A percentile compares a stretch with the other conserved stretches of the same genome.
Evolutionary conservation across 768 basidiomycete species (phyloP).

Genomic region (Podaxis rugospora): DNA sequence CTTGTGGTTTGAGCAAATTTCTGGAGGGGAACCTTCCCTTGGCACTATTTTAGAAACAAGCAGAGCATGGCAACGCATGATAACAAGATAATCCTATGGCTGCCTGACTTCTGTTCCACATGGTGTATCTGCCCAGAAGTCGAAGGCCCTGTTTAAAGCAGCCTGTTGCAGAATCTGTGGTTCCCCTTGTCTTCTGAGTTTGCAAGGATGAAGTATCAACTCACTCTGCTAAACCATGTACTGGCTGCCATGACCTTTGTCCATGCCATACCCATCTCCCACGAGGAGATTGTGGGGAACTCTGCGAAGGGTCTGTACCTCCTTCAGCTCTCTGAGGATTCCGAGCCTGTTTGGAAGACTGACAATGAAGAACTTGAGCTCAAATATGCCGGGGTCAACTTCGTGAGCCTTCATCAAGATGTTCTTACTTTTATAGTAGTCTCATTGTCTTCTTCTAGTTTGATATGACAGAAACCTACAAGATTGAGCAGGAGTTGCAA

Average conservation of each 20-base stretch:
- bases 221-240: slow-evolving; percentile 8
- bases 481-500: slow-evolving; percentile 23
- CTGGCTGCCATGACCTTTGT: slow-evolving; percentile 22
- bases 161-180: not conserved
- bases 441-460: slow-evolving; percentile 22
- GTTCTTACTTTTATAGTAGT: not conserved
- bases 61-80: not conserved
- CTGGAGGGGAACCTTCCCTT: not conserved
- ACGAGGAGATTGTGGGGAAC: slow-evolving; percentile 29
- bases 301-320: slow-evolving; percentile 30
- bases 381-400: slow-evolving; percentile 27
- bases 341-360: slow-evolving; percentile 36
- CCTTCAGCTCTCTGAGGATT: slow-evolving; percentile 30
- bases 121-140: not conserved
- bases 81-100: not conserved
- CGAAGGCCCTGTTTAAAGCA: not conserved
- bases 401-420: slow-evolving; percentile 22
- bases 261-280: slow-evolving; percentile 26
- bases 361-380: slow-evolving; percentile 34
- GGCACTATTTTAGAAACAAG: not conserved
- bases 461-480: slow-evolving; percentile 37
- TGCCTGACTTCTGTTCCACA: not conserved
- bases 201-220: slow-evolving; percentile 3
- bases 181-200: not conserved
- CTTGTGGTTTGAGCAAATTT: not conserved